Percentiles rank a stretch among this genome's conserved stretches.
Evolutionary conservation across 106 monocot species (phyloP).

Genomic region (Chionographis japonica): DNA sequence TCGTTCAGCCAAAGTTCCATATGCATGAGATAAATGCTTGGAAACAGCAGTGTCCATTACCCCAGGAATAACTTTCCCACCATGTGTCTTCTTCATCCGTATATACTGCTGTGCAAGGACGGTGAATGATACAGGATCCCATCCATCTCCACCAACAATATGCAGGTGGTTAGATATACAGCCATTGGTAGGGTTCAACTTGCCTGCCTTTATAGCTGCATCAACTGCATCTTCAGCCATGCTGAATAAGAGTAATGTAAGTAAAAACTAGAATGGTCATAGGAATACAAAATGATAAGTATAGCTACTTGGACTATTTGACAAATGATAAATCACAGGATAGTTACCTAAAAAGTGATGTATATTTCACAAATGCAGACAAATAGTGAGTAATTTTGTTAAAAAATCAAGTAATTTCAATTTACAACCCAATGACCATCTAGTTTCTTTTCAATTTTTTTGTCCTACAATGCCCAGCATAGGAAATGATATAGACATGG

Average conservation of each 20-base stretch:
- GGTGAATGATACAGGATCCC: conserved; percentile 88
- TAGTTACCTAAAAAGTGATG: too few relatives aligned
- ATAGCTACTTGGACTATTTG: too few relatives aligned
- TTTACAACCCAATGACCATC: too few relatives aligned
- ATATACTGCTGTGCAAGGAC: conserved; percentile 74
- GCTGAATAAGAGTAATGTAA: conserved; percentile 30
- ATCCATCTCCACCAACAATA: conserved; percentile 77
- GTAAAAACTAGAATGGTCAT: not conserved
- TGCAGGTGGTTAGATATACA: conserved; percentile 65
- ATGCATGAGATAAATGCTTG: conserved; percentile 94
- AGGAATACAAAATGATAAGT: too few relatives aligned
- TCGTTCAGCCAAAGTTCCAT: conserved; percentile 70
- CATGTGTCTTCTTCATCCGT: conserved; percentile 77
- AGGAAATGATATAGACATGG: too few relatives aligned
- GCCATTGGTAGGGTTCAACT: conserved; percentile 69
- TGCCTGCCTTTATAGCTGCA: conserved; percentile 83
- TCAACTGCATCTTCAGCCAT: conserved; percentile 99
- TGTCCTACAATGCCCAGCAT: too few relatives aligned
- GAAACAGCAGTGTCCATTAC: conserved; percentile 75
- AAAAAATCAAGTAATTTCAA: too few relatives aligned
- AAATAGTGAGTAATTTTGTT: too few relatives aligned
- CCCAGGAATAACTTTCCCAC: conserved; percentile 82
- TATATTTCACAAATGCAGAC: too few relatives aligned
- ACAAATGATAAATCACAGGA: too few relatives aligned
- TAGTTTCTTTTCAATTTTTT: too few relatives aligned